phyloP scores from a whole-genome alignment of 768 basidiomycete species.

The Mycena filopes region DNA sequence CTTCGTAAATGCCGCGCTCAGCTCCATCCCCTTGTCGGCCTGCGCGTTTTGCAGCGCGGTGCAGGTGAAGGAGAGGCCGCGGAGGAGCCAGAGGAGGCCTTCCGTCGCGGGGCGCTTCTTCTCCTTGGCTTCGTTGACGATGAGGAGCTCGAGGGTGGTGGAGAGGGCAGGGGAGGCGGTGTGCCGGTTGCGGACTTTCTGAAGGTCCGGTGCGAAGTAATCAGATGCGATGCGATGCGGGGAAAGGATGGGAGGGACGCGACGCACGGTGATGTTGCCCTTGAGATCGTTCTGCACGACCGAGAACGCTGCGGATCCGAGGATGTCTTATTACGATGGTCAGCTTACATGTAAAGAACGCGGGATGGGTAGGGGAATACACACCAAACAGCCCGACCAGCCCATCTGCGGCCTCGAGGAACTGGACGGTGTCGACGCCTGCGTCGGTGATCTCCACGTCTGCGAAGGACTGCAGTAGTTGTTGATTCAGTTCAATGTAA shows the following conservation, averaged over 20 bases:
- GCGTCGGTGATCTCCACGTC: constrained; percentile 87
- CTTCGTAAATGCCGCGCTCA: constrained; percentile 78
- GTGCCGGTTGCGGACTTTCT: constrained; percentile 94
- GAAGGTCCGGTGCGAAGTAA: constrained; percentile 21
- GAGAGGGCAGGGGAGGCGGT: constrained; percentile 72
- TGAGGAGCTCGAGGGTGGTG: constrained; percentile 84
- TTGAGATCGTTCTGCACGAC: constrained; percentile 88
- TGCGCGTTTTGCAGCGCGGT: constrained; percentile 80
- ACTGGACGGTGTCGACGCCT: constrained; percentile 89
- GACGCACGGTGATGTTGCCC: constrained; percentile 91
- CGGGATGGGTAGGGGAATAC: no score
- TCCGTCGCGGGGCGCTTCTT: constrained; percentile 92
- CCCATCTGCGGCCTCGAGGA: constrained; percentile 90
- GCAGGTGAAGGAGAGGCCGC: constrained; percentile 92
- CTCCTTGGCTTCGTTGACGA: constrained; percentile 84
- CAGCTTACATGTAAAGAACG: no score
- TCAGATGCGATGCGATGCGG: not conserved
- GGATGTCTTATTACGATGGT: no score
- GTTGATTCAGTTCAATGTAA: no score
- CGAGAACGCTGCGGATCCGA: constrained; percentile 85
- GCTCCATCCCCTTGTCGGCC: constrained; percentile 68
- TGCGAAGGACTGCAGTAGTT: constrained; percentile 89
- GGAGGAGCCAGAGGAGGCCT: constrained; percentile 93
- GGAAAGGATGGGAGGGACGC: no score
- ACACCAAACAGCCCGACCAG: constrained; percentile 92